A percentile compares a stretch with the other conserved stretches of the same genome.
Conservation (phyloP, 768 basidiomycete species). For the Termitomyces sp. region DNA sequence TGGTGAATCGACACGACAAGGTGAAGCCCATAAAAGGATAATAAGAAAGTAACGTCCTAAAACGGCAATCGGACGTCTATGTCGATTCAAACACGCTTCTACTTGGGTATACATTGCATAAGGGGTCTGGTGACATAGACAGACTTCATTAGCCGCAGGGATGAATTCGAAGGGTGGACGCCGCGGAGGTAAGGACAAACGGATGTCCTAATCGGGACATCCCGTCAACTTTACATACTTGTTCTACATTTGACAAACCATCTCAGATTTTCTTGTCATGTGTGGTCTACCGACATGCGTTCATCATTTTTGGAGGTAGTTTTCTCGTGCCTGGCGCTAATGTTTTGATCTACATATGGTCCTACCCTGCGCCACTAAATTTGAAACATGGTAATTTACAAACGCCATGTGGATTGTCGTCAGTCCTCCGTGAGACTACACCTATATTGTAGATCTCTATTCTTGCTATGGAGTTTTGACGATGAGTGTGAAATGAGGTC, state of each 20-base stretch:
- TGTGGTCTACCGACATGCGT: background rate
- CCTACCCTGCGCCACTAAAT: background rate
- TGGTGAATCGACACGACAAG: conserved; percentile 13
- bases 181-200: conserved; percentile 8
- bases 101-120: background rate
- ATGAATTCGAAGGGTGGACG: background rate
- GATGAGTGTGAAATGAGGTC: background rate
- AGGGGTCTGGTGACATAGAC: background rate
- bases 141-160: background rate
- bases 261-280: background rate
- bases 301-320: background rate
- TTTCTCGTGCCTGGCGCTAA: background rate
- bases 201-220: conserved; percentile 4
- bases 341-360: background rate
- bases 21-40: conserved; percentile 16
- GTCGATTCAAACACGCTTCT: too few species aligned
- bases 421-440: background rate
- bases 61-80: conserved; percentile 3
- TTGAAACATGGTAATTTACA: background rate
- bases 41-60: conserved; percentile 17
- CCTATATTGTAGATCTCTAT: too few species aligned
- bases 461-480: background rate
- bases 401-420: background rate
- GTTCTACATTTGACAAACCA: conserved; percentile 5
- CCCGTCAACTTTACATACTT: conserved; percentile 2